These are phyloP conservation scores for Lobosporangium transversale DNA, from an alignment of 192 early-diverging fungal genomes.

Conservation along the genomic window DNA sequence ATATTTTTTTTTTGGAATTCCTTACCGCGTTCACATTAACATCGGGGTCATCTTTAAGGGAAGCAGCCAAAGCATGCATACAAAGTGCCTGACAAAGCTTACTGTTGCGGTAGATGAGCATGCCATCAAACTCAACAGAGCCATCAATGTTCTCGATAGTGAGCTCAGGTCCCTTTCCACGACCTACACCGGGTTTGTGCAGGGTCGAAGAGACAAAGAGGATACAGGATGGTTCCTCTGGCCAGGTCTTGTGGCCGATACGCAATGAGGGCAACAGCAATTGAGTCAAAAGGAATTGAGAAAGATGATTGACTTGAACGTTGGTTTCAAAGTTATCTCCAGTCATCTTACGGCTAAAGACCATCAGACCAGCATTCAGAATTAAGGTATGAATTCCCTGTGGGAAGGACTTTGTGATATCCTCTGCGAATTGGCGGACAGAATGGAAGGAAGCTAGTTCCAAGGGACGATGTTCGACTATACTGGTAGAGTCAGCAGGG, in stretches of 20 bases:
- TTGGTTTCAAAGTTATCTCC: slow-evolving; percentile 47
- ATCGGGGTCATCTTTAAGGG: slow-evolving; percentile 12
- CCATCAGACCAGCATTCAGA: slow-evolving; percentile 42
- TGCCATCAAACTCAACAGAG: slow-evolving; percentile 32
- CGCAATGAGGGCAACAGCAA: slow-evolving; percentile 28
- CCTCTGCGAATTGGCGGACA: slow-evolving; percentile 36
- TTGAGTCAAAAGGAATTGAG: slow-evolving; percentile 43
- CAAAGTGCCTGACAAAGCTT: slow-evolving; percentile 48
- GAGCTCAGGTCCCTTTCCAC: slow-evolving; percentile 44
- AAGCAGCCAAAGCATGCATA: slow-evolving; percentile 17
- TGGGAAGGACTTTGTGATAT: slow-evolving; percentile 29
- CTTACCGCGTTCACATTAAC: slow-evolving; percentile 36
- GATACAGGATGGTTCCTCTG: slow-evolving; percentile 31
- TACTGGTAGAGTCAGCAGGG: slow-evolving; percentile 1
- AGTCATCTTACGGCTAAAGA: slow-evolving; percentile 26
- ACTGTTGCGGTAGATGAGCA: slow-evolving; percentile 48
- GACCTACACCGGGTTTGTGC: slow-evolving; percentile 35
- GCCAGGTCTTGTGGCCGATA: slow-evolving; percentile 1
- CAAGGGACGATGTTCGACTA: slow-evolving; percentile 27
- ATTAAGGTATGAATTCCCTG: slow-evolving; percentile 31
- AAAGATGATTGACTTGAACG: slow-evolving; percentile 53
- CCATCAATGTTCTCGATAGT: slow-evolving; percentile 49
- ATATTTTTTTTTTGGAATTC: too few relatives aligned
- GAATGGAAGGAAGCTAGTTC: slow-evolving; percentile 51
- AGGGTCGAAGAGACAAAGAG: slow-evolving; percentile 51